Evolutionary conservation across 768 basidiomycete genomes (phyloP).

Genomic region (Termitomyces sp.): DNA sequence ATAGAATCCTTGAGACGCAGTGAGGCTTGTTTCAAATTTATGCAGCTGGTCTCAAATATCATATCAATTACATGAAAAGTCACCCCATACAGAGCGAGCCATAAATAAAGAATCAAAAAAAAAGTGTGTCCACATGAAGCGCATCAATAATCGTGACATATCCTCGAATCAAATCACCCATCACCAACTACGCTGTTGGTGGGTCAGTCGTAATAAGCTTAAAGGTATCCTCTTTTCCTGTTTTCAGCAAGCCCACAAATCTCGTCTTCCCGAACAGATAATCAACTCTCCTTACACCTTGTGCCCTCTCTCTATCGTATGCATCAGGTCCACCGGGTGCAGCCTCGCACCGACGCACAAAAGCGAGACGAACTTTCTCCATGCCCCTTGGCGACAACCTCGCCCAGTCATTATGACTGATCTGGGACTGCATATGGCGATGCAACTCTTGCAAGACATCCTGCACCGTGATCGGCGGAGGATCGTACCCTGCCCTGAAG

Average conservation of each 20-base stretch:
- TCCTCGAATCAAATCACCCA: background rate
- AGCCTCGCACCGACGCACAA: constrained; percentile 30
- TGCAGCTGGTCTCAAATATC: no score
- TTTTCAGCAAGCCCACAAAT: constrained; percentile 44
- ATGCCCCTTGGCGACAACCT: constrained; percentile 23
- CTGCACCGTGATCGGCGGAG: constrained; percentile 47
- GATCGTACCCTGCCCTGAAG: constrained; percentile 16
- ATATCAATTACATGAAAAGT: no score
- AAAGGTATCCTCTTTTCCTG: constrained; percentile 28
- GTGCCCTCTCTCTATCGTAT: constrained; percentile 32
- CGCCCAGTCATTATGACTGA: constrained; percentile 36
- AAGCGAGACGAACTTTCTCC: constrained; percentile 29
- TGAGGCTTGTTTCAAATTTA: no score
- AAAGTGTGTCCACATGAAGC: no score
- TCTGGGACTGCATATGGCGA: constrained; percentile 36
- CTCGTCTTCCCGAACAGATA: constrained; percentile 41
- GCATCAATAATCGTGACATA: background rate
- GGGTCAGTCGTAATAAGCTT: constrained; percentile 19
- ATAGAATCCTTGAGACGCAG: no score
- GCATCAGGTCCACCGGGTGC: constrained; percentile 12
- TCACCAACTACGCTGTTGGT: background rate
- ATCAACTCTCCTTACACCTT: constrained; percentile 59
- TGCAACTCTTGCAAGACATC: constrained; percentile 53
- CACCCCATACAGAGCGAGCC: no score
- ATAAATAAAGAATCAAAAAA: no score